These are phyloP conservation scores for Davidsoniella australis DNA, from an alignment of 2,329 filamentous ascomycete genomes.

Conservation along the genomic window DNA sequence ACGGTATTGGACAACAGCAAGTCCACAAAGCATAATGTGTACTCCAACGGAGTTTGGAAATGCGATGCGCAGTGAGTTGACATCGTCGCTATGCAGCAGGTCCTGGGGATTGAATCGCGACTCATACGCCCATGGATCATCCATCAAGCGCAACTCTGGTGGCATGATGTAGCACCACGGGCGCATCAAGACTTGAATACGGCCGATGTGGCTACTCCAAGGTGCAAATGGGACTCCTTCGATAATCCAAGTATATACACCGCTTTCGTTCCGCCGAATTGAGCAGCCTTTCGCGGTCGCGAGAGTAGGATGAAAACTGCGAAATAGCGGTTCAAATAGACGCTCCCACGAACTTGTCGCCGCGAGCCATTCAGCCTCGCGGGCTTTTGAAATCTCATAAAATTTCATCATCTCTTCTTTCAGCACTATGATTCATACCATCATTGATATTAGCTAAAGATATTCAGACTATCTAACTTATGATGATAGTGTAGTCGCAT, in stretches of 20 bases:
- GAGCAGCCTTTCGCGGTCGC: not conserved
- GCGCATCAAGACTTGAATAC: constrained; percentile 1
- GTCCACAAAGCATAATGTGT: constrained; percentile 4
- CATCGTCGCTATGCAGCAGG: constrained; percentile 1
- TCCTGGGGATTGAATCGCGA: not conserved
- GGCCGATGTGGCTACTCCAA: not conserved
- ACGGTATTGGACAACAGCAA: constrained; percentile 2
- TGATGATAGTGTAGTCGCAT: no score
- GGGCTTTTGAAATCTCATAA: not conserved
- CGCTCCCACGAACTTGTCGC: not conserved
- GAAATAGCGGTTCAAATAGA: not conserved
- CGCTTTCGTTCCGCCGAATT: constrained; percentile 1
- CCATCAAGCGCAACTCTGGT: not conserved
- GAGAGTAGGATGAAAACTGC: constrained; percentile 4
- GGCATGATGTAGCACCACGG: constrained; percentile 9
- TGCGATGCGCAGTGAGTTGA: not conserved
- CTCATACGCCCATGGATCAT: constrained; percentile 3
- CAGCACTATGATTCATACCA: not conserved
- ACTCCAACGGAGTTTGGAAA: constrained; percentile 2
- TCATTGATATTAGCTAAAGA: not conserved
- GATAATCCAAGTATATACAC: not conserved
- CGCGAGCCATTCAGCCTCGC: not conserved
- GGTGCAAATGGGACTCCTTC: constrained; percentile 1
- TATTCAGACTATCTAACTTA: not conserved
- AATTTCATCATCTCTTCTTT: not conserved